Evolutionary conservation across 139 green algal genomes (phyloP).

Genomic region (Deuterostichococcus epilithicus): DNA sequence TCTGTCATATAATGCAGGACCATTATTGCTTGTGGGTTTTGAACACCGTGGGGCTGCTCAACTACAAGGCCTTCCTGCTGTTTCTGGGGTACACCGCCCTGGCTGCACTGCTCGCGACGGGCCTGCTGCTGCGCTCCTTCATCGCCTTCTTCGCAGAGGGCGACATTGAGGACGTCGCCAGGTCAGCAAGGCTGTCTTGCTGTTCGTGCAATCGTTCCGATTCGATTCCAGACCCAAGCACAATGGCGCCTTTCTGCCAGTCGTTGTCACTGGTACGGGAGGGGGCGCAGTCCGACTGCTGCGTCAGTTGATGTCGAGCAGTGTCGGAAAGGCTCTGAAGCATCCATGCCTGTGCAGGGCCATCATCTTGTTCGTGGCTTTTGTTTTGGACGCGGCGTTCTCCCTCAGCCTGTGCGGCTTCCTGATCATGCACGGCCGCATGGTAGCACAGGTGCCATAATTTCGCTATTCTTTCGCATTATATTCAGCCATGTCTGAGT

Average conservation of each 20-base stretch:
- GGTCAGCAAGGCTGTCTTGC: slow-evolving; percentile 2
- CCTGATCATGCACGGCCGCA: slow-evolving; percentile 70
- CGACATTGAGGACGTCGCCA: not conserved
- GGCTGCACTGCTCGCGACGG: slow-evolving; percentile 33
- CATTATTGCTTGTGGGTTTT: slow-evolving; percentile 73
- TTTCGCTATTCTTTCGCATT: not conserved
- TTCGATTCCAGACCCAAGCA: not conserved
- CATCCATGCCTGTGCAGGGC: slow-evolving; percentile 40
- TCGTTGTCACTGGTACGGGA: no score
- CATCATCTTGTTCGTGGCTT: slow-evolving; percentile 47
- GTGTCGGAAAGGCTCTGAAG: no score
- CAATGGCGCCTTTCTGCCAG: not conserved
- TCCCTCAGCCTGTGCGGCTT: slow-evolving; percentile 64
- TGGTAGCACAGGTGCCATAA: slow-evolving; percentile 18
- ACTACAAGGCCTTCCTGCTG: slow-evolving; percentile 96
- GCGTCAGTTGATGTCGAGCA: no score
- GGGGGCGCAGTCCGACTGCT: no score
- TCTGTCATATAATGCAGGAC: slow-evolving; percentile 10
- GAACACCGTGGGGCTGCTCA: slow-evolving; percentile 90
- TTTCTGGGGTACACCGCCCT: slow-evolving; percentile 80
- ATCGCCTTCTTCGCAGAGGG: slow-evolving; percentile 54
- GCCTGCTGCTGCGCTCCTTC: slow-evolving; percentile 31
- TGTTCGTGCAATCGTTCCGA: slow-evolving; percentile 9
- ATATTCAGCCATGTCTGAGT: no score
- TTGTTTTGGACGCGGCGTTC: slow-evolving; percentile 54